A percentile compares a stretch with the other conserved stretches of the same genome.
phyloP scores from a whole-genome alignment of 2,329 filamentous ascomycete species.

The Penicillium sp. region DNA sequence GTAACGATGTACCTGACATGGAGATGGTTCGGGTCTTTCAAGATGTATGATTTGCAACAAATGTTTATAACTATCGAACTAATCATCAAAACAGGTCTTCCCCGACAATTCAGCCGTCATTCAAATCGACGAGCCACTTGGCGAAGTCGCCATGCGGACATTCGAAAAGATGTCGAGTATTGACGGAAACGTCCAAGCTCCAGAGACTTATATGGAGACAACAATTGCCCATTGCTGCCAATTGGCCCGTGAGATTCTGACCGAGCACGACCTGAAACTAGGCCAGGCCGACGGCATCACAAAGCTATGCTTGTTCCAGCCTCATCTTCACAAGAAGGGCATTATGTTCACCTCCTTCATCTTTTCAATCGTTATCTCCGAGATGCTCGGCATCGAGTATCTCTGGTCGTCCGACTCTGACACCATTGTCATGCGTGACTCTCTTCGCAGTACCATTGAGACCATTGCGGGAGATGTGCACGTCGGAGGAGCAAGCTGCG shows the following conservation, averaged over 20 bases:
- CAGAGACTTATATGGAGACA: conserved; percentile 15
- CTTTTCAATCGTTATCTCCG: conserved; percentile 31
- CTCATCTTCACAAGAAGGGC: conserved; percentile 38
- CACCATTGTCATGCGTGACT: conserved; percentile 29
- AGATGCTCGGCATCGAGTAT: conserved; percentile 31
- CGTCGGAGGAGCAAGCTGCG: conserved; percentile 33
- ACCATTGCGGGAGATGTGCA: conserved; percentile 30
- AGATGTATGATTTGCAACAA: background rate
- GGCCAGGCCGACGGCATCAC: conserved; percentile 14
- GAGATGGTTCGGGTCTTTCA: conserved; percentile 30
- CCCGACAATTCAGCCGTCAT: conserved; percentile 19
- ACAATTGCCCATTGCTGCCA: conserved; percentile 21
- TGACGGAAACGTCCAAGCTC: conserved; percentile 10
- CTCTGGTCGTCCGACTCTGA: conserved; percentile 39
- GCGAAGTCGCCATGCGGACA: conserved; percentile 22
- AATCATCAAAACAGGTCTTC: conserved; percentile 16
- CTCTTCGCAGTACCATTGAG: conserved; percentile 26
- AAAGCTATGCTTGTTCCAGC: conserved; percentile 32
- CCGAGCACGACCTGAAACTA: conserved; percentile 14
- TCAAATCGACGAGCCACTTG: conserved; percentile 25
- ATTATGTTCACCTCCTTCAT: conserved; percentile 39
- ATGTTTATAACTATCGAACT: background rate
- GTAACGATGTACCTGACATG: conserved; percentile 25
- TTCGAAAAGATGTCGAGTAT: conserved; percentile 8
- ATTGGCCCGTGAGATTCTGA: conserved; percentile 19